These are phyloP conservation scores for Cladosporium austrohemisphaericum DNA, from an alignment of 2,329 filamentous ascomycete genomes.

Conservation along the genomic window DNA sequence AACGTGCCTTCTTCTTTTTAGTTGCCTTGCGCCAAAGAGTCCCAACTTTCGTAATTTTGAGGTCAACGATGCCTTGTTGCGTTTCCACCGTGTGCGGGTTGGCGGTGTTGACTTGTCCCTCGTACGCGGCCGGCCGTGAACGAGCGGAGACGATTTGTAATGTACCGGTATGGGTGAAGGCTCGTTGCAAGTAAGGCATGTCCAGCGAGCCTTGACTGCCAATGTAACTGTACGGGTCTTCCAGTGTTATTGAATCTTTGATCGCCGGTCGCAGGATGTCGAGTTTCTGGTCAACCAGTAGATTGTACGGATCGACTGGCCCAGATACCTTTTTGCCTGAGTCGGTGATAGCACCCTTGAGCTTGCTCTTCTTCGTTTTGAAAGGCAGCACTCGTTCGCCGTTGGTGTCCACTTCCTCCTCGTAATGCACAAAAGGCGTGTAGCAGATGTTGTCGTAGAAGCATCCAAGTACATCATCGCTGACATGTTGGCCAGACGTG, in stretches of 20 bases:
- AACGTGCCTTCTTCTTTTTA: constrained; percentile 92
- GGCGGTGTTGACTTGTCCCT: constrained; percentile 57
- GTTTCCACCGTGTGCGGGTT: constrained; percentile 62
- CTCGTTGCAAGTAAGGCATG: constrained; percentile 75
- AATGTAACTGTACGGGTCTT: constrained; percentile 86
- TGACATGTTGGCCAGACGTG: constrained; percentile 84
- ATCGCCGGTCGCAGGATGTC: constrained; percentile 78
- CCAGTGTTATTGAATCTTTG: constrained; percentile 86
- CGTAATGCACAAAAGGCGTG: constrained; percentile 95
- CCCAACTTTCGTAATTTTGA: constrained; percentile 95
- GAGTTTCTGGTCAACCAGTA: constrained; percentile 86
- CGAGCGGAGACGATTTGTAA: constrained; percentile 92
- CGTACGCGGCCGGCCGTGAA: constrained; percentile 91
- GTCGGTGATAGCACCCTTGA: constrained; percentile 63
- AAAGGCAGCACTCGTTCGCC: constrained; percentile 67
- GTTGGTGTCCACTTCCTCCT: constrained; percentile 82
- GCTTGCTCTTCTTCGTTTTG: constrained; percentile 67
- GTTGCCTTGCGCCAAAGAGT: constrained; percentile 89
- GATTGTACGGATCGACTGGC: constrained; percentile 80
- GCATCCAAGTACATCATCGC: constrained; percentile 86
- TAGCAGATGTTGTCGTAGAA: constrained; percentile 99
- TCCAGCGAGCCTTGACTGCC: constrained; percentile 74
- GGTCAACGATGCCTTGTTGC: constrained; percentile 89
- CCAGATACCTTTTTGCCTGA: constrained; percentile 64
- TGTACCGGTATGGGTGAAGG: constrained; percentile 86